Evolutionary conservation across 495 filamentous ascomycete species (phyloP).

Genomic region (Penicillium macrosclerotiorum): DNA sequence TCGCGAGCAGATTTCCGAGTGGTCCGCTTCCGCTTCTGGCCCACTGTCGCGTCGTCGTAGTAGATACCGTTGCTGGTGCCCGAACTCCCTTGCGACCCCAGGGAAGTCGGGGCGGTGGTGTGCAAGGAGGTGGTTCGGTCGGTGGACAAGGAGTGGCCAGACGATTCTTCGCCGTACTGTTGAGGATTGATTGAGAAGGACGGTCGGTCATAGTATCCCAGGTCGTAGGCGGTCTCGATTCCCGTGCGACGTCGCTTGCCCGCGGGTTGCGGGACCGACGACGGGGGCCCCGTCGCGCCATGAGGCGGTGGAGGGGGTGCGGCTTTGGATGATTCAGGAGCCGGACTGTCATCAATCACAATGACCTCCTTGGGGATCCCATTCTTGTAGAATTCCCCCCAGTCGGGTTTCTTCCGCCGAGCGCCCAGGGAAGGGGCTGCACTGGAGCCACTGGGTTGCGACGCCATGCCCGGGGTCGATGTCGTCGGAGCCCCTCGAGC

Average conservation of each 20-base stretch:
- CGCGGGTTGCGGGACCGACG: slow-evolving; percentile 46
- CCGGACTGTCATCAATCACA: slow-evolving; percentile 89
- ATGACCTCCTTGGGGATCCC: slow-evolving; percentile 92
- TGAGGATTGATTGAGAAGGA: slow-evolving; percentile 72
- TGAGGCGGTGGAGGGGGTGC: slow-evolving; percentile 20
- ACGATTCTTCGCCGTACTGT: slow-evolving; percentile 60
- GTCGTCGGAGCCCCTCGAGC: slow-evolving; percentile 30
- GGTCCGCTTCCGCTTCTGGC: slow-evolving; percentile 84
- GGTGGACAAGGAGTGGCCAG: slow-evolving; percentile 71
- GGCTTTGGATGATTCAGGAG: slow-evolving; percentile 52
- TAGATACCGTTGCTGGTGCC: slow-evolving; percentile 53
- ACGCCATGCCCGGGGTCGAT: slow-evolving; percentile 35
- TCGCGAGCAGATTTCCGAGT: slow-evolving; percentile 75
- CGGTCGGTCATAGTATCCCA: slow-evolving; percentile 58
- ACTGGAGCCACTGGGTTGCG: slow-evolving; percentile 29
- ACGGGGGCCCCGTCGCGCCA: slow-evolving; percentile 11
- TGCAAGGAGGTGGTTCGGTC: slow-evolving; percentile 83
- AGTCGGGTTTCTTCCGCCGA: slow-evolving; percentile 68
- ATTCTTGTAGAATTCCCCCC: slow-evolving; percentile 89
- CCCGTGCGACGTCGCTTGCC: slow-evolving; percentile 66
- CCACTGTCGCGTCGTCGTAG: slow-evolving; percentile 56
- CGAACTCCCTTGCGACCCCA: slow-evolving; percentile 71
- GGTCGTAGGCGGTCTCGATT: slow-evolving; percentile 60
- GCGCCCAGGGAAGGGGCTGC: slow-evolving; percentile 51
- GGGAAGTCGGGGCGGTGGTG: slow-evolving; percentile 88